Evolutionary conservation across 2,329 filamentous ascomycete species (phyloP), one percentile per base, ranked within the genome.

Genomic region (Macroventuria anomochaeta): DNA sequence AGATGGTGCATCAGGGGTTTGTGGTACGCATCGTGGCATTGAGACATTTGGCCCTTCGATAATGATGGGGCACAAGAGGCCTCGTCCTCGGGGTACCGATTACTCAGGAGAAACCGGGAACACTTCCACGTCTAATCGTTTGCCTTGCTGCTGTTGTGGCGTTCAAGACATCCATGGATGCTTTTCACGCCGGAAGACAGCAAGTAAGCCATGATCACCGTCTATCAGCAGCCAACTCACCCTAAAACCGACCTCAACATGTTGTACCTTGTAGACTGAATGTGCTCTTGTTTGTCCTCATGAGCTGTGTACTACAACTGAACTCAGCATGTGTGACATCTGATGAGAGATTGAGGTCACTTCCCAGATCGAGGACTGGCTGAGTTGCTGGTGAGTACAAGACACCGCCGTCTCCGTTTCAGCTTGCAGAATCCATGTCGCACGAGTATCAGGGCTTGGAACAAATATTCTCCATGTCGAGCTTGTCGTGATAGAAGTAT

Each of bases 1-100:
- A 44, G 33, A 34, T 12, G 33, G 25, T 34, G 31, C 44, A 40
- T 31, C 34, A 53, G 49, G 49, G 49, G 36, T 5, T 33, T 38
- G 41, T 31, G 34, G 36, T 46, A 41, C 31, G 17, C n/a, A 28
- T 53, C 12, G 41, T 36, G 25, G 32, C 46, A 15, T 29, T 11
- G 26, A 43, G 28, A 33, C 15, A 37, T 37, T 10, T 3, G 17
- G 7, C 15, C n/a, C n/a, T n/a, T 15, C 15, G 21, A 20, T 7
- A 3, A 25, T 37, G 6, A 10, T 46, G 23, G n/a, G 20, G 42
- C 17, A 28, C 37, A 29, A 29, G 37, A 13, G 23, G 23, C 23
- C 11, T 18, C 15, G 18, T 17, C 13, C 6, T 36, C 33, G 17
- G 21, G 18, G 3, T 29, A 29, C 11, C 12, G 11, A 29, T 12